A percentile compares a stretch with the other conserved stretches of the same genome.
These are phyloP conservation scores for Exophiala sp. DNA, from an alignment of 2,329 filamentous ascomycete species.

Conservation along the genomic window DNA sequence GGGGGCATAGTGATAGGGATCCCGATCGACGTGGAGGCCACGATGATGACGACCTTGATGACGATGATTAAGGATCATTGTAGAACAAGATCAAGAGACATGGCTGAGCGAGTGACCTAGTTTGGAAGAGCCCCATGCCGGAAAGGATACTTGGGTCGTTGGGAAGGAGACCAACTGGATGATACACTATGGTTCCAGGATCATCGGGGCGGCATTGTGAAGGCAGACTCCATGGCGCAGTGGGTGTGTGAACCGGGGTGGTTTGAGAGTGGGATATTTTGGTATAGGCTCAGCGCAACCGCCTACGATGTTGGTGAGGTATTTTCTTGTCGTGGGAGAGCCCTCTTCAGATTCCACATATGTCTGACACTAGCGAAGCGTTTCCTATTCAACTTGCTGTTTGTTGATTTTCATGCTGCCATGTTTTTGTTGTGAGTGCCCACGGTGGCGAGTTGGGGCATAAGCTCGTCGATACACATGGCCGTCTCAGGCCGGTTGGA, in stretches of 20 bases:
- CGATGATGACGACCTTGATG: slow-evolving; percentile 18
- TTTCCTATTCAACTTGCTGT: neutral
- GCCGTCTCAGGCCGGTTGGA: no score
- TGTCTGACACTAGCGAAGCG: neutral
- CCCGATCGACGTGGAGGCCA: slow-evolving; percentile 14
- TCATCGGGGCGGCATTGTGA: neutral
- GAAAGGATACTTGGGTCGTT: no score
- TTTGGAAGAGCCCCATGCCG: neutral
- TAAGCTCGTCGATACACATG: neutral
- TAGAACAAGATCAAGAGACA: neutral
- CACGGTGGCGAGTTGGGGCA: neutral
- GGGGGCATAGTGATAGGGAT: slow-evolving; percentile 4
- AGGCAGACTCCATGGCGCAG: no score
- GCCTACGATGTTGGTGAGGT: neutral
- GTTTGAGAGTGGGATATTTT: no score
- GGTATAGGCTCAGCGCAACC: no score
- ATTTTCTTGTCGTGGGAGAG: neutral
- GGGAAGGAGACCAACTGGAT: no score
- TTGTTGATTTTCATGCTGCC: neutral
- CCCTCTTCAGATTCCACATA: neutral
- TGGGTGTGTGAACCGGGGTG: no score
- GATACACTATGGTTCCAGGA: no score
- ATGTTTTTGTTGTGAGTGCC: neutral
- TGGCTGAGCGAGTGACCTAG: neutral
- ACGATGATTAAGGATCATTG: slow-evolving; percentile 20